A percentile compares a stretch with the other conserved stretches of the same genome.
Conservation (phyloP, 257 asterid species). For the Prunella vulgaris region DNA sequence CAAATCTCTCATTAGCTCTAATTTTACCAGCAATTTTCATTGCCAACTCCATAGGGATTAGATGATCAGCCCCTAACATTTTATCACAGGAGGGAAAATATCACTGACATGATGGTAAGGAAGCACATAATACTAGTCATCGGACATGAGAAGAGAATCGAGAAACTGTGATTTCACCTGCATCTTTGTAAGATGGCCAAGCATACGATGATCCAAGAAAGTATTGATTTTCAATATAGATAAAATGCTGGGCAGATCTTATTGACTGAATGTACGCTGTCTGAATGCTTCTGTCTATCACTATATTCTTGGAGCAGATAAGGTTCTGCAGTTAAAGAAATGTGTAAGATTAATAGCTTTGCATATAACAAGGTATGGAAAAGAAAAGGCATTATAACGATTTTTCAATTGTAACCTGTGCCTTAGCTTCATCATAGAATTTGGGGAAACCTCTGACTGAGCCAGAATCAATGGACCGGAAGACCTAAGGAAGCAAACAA, state of each 20-base stretch:
- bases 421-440: constrained; percentile 43
- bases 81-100: constrained; percentile 3
- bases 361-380: constrained; percentile 10
- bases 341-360: neutral
- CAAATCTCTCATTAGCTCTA: constrained; percentile 70
- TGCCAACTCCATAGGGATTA: constrained; percentile 75
- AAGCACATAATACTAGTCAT: constrained; percentile 10
- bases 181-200: constrained; percentile 83
- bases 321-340: constrained; percentile 49
- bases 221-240: constrained; percentile 87
- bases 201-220: constrained; percentile 92
- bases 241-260: constrained; percentile 87
- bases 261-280: constrained; percentile 85
- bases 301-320: constrained; percentile 58
- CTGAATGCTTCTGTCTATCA: constrained; percentile 81
- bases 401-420: constrained; percentile 42
- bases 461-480: constrained; percentile 94
- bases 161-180: constrained; percentile 44
- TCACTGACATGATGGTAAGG: constrained; percentile 3
- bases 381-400: constrained; percentile 9
- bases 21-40: constrained; percentile 75
- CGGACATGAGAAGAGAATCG: neutral
- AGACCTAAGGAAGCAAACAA: constrained; percentile 47
- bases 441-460: constrained; percentile 81
- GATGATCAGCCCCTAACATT: constrained; percentile 85